These are phyloP conservation scores for Pachyrhizus erosus DNA, from an alignment of 306 rosid species.

Conservation along the genomic window DNA sequence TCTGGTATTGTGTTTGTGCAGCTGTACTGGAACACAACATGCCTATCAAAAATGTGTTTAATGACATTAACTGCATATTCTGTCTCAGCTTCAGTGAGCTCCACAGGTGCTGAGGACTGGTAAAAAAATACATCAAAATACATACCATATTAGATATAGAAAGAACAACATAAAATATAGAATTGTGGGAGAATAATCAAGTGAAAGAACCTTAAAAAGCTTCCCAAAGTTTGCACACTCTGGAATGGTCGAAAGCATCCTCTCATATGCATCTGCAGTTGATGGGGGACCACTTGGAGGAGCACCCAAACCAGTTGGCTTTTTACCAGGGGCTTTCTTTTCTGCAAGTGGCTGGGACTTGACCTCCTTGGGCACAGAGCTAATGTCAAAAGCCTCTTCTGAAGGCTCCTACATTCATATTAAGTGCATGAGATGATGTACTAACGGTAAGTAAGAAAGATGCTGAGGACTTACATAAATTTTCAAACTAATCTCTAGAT, in stretches of 20 bases:
- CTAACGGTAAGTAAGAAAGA: constrained; percentile 36
- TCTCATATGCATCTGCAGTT: constrained; percentile 87
- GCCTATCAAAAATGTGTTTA: constrained; percentile 88
- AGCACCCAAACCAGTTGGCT: constrained; percentile 85
- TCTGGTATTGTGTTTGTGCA: constrained; percentile 98
- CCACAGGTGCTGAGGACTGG: constrained; percentile 97
- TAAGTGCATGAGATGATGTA: constrained; percentile 49
- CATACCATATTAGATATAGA: constrained; percentile 10
- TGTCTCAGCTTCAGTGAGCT: constrained; percentile 96
- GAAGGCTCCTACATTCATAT: constrained; percentile 84
- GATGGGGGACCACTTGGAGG: constrained; percentile 75
- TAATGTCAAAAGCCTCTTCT: constrained; percentile 87
- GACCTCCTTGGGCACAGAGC: constrained; percentile 83
- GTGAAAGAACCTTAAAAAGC: constrained; percentile 80
- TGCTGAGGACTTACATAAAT: constrained; percentile 68
- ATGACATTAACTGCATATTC: constrained; percentile 96
- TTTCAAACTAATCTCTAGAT: constrained; percentile 93
- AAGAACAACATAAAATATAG: constrained; percentile 24
- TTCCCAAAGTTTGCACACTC: constrained; percentile 83
- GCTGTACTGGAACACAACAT: constrained; percentile 96
- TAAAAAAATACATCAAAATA: constrained; percentile 41
- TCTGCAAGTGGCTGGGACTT: constrained; percentile 85
- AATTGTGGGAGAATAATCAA: constrained; percentile 31
- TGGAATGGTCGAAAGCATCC: constrained; percentile 74
- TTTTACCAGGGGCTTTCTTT: constrained; percentile 94